These are phyloP conservation scores for Juglanconis oblonga DNA, from an alignment of 2,329 filamentous ascomycete species.

Conservation along the genomic window DNA sequence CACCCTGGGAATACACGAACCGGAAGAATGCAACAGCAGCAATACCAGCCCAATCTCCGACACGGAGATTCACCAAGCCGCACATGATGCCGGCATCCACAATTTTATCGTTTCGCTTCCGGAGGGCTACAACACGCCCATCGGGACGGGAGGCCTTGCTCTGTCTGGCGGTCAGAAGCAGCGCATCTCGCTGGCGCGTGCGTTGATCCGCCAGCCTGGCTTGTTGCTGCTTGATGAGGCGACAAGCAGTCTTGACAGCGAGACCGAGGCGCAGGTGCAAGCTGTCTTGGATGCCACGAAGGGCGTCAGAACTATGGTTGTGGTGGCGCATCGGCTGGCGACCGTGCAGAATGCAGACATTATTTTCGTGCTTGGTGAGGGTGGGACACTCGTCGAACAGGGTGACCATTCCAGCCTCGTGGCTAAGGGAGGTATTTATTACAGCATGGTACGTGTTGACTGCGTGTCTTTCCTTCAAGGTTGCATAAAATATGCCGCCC, in stretches of 20 bases:
- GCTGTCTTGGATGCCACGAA: constrained; percentile 36
- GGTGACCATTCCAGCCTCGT: constrained; percentile 24
- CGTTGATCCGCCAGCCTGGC: constrained; percentile 7
- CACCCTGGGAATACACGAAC: constrained; percentile 26
- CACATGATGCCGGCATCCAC: constrained; percentile 28
- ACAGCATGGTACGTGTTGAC: constrained; percentile 1
- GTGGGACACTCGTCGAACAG: constrained; percentile 28
- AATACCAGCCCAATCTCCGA: constrained; percentile 15
- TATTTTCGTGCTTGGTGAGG: constrained; percentile 36
- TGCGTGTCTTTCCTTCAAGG: background rate
- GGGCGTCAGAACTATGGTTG: constrained; percentile 59
- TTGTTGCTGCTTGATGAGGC: constrained; percentile 45
- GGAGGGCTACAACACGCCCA: constrained; percentile 14
- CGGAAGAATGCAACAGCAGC: background rate
- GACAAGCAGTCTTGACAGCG: constrained; percentile 56
- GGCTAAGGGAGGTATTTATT: constrained; percentile 1
- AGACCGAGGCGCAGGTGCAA: constrained; percentile 53
- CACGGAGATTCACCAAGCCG: constrained; percentile 25
- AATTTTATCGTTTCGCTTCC: constrained; percentile 21
- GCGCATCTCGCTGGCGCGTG: constrained; percentile 17
- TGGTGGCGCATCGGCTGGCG: constrained; percentile 62
- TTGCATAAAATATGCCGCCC: too few relatives aligned
- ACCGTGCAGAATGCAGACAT: constrained; percentile 44
- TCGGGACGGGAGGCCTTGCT: constrained; percentile 13
- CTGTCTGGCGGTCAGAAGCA: constrained; percentile 17